Conservation (phyloP, 441 rosid genomes). For the Heliophila coronopifolia region DNA sequence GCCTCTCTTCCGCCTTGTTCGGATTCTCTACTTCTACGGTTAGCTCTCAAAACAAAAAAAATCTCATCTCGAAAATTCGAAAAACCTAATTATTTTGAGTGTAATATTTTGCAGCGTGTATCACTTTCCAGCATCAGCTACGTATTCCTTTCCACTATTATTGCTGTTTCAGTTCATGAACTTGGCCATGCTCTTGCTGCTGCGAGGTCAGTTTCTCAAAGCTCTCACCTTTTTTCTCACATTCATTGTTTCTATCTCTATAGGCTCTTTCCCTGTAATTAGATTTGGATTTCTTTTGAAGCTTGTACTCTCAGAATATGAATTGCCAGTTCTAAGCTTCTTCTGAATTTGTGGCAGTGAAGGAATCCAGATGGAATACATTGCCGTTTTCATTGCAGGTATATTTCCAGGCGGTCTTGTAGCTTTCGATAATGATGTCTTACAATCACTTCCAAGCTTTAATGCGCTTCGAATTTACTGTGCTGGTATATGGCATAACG, state of each 20-base stretch:
- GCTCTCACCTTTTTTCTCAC: not conserved
- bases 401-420: conserved; percentile 86
- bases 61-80: not conserved
- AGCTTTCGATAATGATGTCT: conserved; percentile 61
- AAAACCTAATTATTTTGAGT: not conserved
- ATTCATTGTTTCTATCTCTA: no score
- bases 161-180: conserved; percentile 73
- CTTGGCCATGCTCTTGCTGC: conserved; percentile 76
- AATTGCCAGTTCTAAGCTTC: conserved; percentile 35
- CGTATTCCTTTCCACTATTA: conserved; percentile 48
- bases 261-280: no score
- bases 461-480: conserved; percentile 68
- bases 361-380: conserved; percentile 67
- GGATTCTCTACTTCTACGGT: conserved; percentile 24
- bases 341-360: conserved; percentile 60
- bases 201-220: conserved; percentile 38
- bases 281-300: not conserved
- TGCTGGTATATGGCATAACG: conserved; percentile 96
- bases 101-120: conserved; percentile 32
- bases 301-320: conserved; percentile 31
- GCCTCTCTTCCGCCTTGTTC: not conserved
- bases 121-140: conserved; percentile 46
- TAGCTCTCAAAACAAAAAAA: conserved; percentile 12
- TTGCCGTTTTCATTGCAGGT: conserved; percentile 70
- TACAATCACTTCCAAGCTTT: conserved; percentile 45